Base-by-base conservation (phyloP, 352 stramenopile genomes). In the Pilasporangium apinafurcum region DNA sequence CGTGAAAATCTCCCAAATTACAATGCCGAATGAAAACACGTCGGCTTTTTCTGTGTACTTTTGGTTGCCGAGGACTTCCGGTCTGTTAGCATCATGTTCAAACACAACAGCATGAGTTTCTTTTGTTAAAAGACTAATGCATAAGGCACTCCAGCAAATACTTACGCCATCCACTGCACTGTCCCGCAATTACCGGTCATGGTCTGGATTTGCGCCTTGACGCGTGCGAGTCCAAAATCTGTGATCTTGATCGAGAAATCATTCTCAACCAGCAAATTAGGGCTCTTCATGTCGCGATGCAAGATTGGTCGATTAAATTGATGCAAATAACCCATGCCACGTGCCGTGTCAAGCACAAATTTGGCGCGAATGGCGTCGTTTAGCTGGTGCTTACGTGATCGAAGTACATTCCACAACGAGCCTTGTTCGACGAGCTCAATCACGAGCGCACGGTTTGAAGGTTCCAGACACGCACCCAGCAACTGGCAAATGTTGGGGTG, bases 401-500 rank as follows among this genome's bases (percentile, higher is more conserved):
- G 74, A 30, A 99, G 60, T 20, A 97, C 79, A 45, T 86, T 78
- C 89, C 92, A 98, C 2, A 98, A 72, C 2, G 86, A 98, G 18
- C 94, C 94, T 31, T 94, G 83, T 25, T 86, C 75, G 13, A 96
- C 80, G 5, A 97, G 73, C 56, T 98, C 95, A 5, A 96, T 96
- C n/a, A 99, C 76, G 12, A 98, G 93, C n/a, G 91, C 91, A 27
- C 95, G 78, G 59, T 91, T 96, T 16, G 82, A 78, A 10, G 93
- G 87, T 38, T 92, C 62, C 22, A 98, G 68, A 66, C 93, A 98
- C 35, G 95, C 95, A 22, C 95, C 95, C 30, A 98, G 88, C 48
- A 98, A 89, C 26, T 96, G 79, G 57, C 96, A 98, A 46, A 99
- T 96, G 68, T 98, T 98, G 5, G 95, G 95, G 72, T 99, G 96